Evolutionary conservation across 805 yeast genomes (phyloP).

Genomic region (Wickerhamiella slavikovae): DNA sequence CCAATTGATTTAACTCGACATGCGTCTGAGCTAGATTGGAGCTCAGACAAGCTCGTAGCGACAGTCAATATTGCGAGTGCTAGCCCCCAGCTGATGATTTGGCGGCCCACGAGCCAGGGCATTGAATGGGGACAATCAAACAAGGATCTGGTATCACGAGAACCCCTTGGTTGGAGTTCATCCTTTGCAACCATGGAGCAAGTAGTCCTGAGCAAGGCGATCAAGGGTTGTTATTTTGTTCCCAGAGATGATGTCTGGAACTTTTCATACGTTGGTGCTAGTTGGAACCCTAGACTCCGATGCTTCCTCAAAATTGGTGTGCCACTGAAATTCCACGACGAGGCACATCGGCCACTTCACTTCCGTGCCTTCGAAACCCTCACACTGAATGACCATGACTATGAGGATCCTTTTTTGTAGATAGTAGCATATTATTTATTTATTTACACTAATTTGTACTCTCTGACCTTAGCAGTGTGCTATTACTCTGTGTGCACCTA

Average conservation of each 20-base stretch:
- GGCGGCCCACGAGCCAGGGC: conserved; percentile 41
- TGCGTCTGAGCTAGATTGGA: conserved; percentile 26
- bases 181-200: conserved; percentile 43
- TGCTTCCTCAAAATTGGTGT: conserved; percentile 52
- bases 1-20: conserved; percentile 54
- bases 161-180: conserved; percentile 41
- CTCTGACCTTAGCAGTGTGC: too few species aligned
- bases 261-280: conserved; percentile 68
- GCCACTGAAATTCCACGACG: conserved; percentile 71
- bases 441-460: too few species aligned
- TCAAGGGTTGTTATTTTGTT: conserved; percentile 66
- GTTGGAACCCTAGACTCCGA: conserved; percentile 44
- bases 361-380: conserved; percentile 52
- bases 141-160: conserved; percentile 29
- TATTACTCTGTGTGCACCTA: too few species aligned
- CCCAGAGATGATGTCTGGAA: conserved; percentile 84
- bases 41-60: conserved; percentile 29
- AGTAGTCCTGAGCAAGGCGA: conserved; percentile 48
- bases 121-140: conserved; percentile 57
- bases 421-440: too few species aligned
- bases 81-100: conserved; percentile 56
- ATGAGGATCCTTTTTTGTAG: too few species aligned
- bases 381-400: too few species aligned
- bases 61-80: conserved; percentile 65
- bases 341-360: conserved; percentile 73